Conservation (phyloP, 2,329 filamentous ascomycete genomes). For the Rhynchosporium agropyri region DNA sequence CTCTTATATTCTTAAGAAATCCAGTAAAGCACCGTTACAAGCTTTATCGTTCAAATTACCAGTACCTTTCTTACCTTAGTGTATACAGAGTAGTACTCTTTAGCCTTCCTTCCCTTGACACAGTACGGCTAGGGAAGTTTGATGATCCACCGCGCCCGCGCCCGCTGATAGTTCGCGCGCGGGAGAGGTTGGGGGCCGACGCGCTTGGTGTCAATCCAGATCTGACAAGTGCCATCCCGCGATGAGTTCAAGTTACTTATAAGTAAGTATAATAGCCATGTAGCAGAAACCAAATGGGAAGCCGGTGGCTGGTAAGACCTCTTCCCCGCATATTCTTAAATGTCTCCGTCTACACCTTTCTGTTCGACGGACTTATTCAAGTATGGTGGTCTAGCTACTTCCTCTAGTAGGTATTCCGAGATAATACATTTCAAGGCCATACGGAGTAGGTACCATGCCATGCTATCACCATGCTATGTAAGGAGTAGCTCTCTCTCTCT, state of each 20-base stretch:
- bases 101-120: too few relatives aligned
- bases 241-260: neutral
- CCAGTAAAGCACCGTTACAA: too few relatives aligned
- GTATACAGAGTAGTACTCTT: too few relatives aligned
- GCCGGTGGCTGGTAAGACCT: too few relatives aligned
- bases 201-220: constrained; percentile 12
- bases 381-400: too few relatives aligned
- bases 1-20: too few relatives aligned
- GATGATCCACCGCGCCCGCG: neutral
- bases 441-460: neutral
- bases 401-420: neutral
- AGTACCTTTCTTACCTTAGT: too few relatives aligned
- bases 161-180: neutral
- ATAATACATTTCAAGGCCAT: neutral
- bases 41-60: too few relatives aligned
- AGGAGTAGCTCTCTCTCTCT: neutral
- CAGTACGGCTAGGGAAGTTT: neutral
- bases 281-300: neutral
- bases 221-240: neutral
- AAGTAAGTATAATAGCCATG: neutral
- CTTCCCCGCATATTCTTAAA: neutral
- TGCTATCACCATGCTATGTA: neutral
- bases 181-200: constrained; percentile 9
- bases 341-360: neutral
- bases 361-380: neutral